Base-by-base conservation (phyloP, 768 basidiomycete species). In the Collybia mongolica region DNA sequence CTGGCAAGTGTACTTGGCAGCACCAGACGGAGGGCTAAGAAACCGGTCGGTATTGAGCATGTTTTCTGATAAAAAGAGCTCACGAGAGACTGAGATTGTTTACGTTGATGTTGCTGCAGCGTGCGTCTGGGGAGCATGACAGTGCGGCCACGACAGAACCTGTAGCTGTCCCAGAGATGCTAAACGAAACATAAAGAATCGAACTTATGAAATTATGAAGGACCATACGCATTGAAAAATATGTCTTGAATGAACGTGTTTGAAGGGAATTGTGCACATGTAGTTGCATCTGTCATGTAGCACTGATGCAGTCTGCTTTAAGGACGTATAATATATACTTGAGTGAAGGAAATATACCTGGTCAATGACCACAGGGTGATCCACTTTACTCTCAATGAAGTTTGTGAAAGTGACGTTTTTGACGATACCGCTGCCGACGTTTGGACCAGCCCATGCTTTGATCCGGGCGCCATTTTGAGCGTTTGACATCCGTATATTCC, bases 391-490 rank as follows among this genome's bases (percentile, higher is more conserved):
- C 52, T 79, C 79, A 17, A 71, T 51, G 62, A 82, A 82, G 53
- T 72, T 67, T n/a, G 62, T 55, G 62, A 80, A 83, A 0, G 78
- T 80, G 59, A 83, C 65, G 54, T 83, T 82, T 60, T 76, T 73
- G 39, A 82, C 81, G 39, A 80, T 75, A 6, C 81, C 82, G 32
- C 76, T 72, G 3, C 84, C 82, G 23, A 83, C 80, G 46, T 76
- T 74, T 14, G 73, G 69, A 4, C 83, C 85, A 5, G 82, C 83
- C 71, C 77, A 87, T 0, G 82, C 79, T 62, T 87, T 87, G 65
- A 86, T 86, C 28, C 85, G 72, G 1, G 83, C 83, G 1, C 84
- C 85, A 54, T 86, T 86, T 58, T 82, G 71, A 8, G 81, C 80
- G 48, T 84, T 82, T 9, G 74, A 67, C 81, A 85, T 84, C 24